A percentile compares a stretch with the other conserved stretches of the same genome.
Evolutionary conservation across 2,329 filamentous ascomycete species (phyloP).

Genomic region (Botrytis sinoallii): DNA sequence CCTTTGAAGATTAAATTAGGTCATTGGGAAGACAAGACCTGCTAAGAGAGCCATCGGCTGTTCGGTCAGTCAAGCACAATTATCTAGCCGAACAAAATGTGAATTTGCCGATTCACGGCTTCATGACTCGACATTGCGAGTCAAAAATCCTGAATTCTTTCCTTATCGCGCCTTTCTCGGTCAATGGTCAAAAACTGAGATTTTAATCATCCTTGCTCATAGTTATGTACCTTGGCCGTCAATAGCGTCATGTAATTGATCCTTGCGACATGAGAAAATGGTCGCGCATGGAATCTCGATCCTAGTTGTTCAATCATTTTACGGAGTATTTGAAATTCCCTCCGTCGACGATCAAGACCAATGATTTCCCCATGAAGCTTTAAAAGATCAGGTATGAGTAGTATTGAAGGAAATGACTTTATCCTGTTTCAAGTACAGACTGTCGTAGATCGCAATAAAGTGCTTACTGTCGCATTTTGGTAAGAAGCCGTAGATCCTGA

Average conservation of each 20-base stretch:
- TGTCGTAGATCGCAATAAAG: background rate
- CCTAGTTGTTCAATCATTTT: background rate
- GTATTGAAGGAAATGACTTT: background rate
- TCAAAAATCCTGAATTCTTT: background rate
- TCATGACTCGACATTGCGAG: background rate
- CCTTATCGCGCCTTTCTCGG: conserved; percentile 12
- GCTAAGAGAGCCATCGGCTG: conserved; percentile 5
- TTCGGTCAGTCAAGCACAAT: background rate
- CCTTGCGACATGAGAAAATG: background rate
- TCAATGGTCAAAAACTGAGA: background rate
- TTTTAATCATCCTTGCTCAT: conserved; percentile 4
- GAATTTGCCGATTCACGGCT: background rate
- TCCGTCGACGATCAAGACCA: background rate
- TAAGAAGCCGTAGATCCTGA: background rate
- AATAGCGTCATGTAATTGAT: background rate
- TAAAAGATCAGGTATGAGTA: background rate
- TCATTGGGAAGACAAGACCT: conserved; percentile 4
- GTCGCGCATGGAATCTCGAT: background rate
- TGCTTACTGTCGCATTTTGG: conserved; percentile 15
- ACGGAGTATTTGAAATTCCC: background rate
- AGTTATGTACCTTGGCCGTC: conserved; percentile 5
- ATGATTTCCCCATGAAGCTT: background rate
- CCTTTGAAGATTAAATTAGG: background rate
- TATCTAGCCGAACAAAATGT: background rate
- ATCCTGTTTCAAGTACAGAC: background rate